Evolutionary conservation across 2,329 filamentous ascomycete species (phyloP).

Genomic region (Chrysoporthe cubensis): DNA sequence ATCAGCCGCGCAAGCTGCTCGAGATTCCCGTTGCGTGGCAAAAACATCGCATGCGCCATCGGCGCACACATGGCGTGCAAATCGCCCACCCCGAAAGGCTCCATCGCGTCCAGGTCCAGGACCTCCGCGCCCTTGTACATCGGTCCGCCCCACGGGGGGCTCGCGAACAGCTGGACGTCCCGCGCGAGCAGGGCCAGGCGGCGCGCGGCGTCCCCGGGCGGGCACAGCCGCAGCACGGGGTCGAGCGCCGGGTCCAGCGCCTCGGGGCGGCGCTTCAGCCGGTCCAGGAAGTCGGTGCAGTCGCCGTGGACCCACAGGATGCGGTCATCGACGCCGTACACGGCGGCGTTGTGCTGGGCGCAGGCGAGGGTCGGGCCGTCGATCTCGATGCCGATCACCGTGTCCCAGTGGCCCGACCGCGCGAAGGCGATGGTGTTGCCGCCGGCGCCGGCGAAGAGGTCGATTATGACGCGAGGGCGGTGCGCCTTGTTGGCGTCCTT

Average conservation of each 20-base stretch:
- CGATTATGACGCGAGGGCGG: constrained; percentile 62
- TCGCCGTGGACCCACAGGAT: constrained; percentile 90
- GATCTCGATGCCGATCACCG: constrained; percentile 87
- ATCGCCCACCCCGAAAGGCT: constrained; percentile 75
- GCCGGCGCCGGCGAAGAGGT: constrained; percentile 89
- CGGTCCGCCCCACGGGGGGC: constrained; percentile 64
- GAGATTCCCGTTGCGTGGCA: constrained; percentile 84
- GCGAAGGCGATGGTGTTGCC: constrained; percentile 97
- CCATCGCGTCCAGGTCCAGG: constrained; percentile 84
- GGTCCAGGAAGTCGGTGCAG: constrained; percentile 75
- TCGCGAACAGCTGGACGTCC: constrained; percentile 56
- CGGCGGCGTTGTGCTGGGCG: constrained; percentile 85
- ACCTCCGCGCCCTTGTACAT: constrained; percentile 64
- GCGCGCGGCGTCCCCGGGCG: constrained; percentile 33
- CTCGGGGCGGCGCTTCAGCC: constrained; percentile 37
- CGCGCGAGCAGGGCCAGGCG: constrained; percentile 27
- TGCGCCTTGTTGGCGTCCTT: constrained; percentile 49
- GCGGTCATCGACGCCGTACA: constrained; percentile 76
- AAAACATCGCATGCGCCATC: constrained; percentile 72
- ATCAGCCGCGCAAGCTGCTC: constrained; percentile 71
- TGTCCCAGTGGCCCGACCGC: constrained; percentile 75
- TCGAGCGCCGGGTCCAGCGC: constrained; percentile 18
- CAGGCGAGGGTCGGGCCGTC: constrained; percentile 81
- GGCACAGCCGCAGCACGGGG: constrained; percentile 22
- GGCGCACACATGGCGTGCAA: constrained; percentile 65